Conservation (phyloP, 805 yeast genomes). For the Yarrowia sp. region DNA sequence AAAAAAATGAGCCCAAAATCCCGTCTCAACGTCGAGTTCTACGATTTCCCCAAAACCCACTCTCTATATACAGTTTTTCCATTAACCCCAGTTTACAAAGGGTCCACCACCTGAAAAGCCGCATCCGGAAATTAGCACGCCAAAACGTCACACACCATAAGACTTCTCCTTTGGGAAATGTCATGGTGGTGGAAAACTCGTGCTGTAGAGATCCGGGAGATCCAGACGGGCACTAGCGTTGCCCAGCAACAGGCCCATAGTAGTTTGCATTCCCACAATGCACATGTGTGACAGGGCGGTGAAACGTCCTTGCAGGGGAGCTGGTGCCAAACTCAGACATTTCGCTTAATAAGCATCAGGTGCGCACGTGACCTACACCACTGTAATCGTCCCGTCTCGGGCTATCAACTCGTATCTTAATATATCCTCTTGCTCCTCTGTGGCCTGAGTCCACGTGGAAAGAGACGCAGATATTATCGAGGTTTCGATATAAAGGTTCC, state of each 20-base stretch:
- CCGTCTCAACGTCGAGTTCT: no score
- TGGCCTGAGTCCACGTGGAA: no score
- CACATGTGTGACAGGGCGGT: background rate
- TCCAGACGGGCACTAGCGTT: background rate
- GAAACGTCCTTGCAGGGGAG: background rate
- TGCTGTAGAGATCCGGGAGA: background rate
- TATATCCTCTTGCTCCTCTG: no score
- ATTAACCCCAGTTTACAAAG: no score
- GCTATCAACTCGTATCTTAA: background rate
- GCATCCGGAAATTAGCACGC: background rate
- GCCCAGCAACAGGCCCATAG: background rate
- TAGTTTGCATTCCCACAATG: background rate
- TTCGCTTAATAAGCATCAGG: background rate
- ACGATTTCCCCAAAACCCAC: no score
- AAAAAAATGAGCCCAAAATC: no score
- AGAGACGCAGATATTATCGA: background rate
- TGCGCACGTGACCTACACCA: background rate
- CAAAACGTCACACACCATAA: constrained; percentile 1
- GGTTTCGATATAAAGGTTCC: background rate
- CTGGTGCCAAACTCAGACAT: background rate
- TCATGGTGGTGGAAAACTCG: background rate
- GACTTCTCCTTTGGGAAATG: constrained; percentile 14
- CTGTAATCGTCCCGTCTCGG: no score
- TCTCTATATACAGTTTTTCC: no score
- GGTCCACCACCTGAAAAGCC: background rate